Conservation (phyloP, 1,139 yeast species). For the Pichia sp. region DNA sequence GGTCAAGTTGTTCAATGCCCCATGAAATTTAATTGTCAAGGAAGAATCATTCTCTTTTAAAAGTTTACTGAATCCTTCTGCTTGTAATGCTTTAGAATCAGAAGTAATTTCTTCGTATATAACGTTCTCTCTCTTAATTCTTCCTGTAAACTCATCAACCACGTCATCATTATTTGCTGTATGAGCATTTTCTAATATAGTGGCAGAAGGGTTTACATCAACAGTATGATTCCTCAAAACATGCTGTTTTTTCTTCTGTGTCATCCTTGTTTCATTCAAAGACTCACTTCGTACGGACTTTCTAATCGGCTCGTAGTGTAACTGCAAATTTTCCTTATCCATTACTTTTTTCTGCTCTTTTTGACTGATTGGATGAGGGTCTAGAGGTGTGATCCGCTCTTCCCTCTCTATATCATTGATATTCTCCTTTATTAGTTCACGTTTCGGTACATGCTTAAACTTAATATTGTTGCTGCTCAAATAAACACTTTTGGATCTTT, state of each 20-base stretch:
- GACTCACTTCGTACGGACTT: constrained; percentile 14
- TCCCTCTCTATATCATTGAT: neutral
- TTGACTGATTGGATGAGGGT: neutral
- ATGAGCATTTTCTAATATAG: neutral
- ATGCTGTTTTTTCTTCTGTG: constrained; percentile 1
- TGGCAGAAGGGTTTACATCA: neutral
- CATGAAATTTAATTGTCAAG: constrained; percentile 23
- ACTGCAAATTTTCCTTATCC: constrained; percentile 16
- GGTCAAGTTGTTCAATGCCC: constrained; percentile 25
- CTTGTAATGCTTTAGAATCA: constrained; percentile 20
- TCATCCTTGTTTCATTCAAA: constrained; percentile 3
- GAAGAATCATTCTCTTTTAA: constrained; percentile 12
- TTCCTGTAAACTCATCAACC: constrained; percentile 26
- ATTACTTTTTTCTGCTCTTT: neutral
- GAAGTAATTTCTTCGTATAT: constrained; percentile 26
- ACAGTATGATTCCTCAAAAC: constrained; percentile 9
- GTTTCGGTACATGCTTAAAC: neutral
- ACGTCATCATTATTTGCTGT: constrained; percentile 12
- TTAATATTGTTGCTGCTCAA: constrained; percentile 10
- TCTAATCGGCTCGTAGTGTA: constrained; percentile 8
- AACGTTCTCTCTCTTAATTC: constrained; percentile 18
- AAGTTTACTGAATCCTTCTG: constrained; percentile 21
- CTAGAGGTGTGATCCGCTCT: neutral
- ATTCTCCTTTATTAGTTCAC: neutral
- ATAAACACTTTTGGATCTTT: constrained; percentile 10